Evolutionary conservation across 805 yeast species (phyloP), one percentile per base, ranked within the genome.

Genomic region (Schizosaccharomyces japonicus): DNA sequence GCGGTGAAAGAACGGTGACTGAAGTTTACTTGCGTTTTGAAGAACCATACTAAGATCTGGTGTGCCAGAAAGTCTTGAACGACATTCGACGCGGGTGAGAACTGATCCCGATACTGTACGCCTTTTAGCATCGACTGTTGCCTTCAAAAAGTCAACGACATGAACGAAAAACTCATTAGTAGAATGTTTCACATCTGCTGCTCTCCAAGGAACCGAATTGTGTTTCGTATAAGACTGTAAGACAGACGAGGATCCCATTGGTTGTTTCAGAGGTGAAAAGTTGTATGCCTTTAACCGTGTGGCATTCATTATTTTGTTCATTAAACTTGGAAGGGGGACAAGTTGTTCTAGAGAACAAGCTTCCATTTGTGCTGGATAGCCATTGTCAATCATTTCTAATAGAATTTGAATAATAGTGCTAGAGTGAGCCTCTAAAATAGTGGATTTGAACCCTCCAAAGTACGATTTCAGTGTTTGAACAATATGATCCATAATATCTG

Each of bases 131-230:
- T 45, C 28, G 39, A 7, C n/a, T 0, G 78, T 67, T 32, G 78
- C 69, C 52, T 69, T 70, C 21, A 80, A 59, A 1, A 68, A 64
- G 59, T 87, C 98, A 2, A 68, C 66, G 4, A 90, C 58, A 60
- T 90, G 96, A 6, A 87, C 78, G 58, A 76, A 83, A 60, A 87
- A 67, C 60, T 87, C 96, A 60, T 87, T 83, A 53, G 76, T 76
- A 2, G 81, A 69, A 58, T 81, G 75, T 53, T 69, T 71, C n/a
- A 80, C 78, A 52, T 74, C 71, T 3, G 76, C 58, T 44, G 72
- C 66, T 55, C 96, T 70, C 96, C 96, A 87, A 1, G 94, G 94
- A 6, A 65, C 63, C 26, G 57, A 56, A 44, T 64, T 58, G 17
- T 51, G 53, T n/a, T 54, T 42, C 5, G 49, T 19, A 33, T 19